phyloP scores from a whole-genome alignment of 768 basidiomycete genomes.

The Megacollybia marginata region DNA sequence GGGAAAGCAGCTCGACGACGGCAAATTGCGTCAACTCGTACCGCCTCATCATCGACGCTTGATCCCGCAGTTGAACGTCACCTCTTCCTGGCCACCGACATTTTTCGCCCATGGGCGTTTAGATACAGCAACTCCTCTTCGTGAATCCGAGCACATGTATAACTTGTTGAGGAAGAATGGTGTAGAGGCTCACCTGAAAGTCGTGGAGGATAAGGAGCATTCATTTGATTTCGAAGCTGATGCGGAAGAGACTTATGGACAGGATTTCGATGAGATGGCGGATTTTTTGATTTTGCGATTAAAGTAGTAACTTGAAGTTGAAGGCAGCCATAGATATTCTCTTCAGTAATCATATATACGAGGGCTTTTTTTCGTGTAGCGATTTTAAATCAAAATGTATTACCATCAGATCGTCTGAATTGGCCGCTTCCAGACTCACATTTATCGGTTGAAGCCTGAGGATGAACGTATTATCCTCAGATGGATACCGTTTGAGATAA shows the following conservation, averaged over 20 bases:
- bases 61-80: slow-evolving; percentile 41
- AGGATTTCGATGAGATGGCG: slow-evolving; percentile 26
- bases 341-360: no score
- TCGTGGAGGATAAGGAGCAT: slow-evolving; percentile 41
- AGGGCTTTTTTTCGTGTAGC: no score
- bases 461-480: no score
- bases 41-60: slow-evolving; percentile 26
- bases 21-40: slow-evolving; percentile 13
- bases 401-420: no score
- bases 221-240: slow-evolving; percentile 45
- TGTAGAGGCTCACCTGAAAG: slow-evolving; percentile 25
- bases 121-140: slow-evolving; percentile 36
- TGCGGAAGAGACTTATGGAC: slow-evolving; percentile 33
- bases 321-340: no score
- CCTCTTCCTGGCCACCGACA: slow-evolving; percentile 38
- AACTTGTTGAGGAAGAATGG: slow-evolving; percentile 25
- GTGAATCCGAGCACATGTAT: slow-evolving; percentile 33
- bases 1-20: slow-evolving; percentile 1
- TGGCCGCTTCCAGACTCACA: no score
- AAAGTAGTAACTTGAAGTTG: no score
- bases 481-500: no score
- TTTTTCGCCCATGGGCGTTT: slow-evolving; percentile 41
- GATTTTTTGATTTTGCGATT: slow-evolving; percentile 20
- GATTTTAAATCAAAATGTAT: no score
- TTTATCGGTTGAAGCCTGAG: no score